Conservation (phyloP, 768 basidiomycete species). For the Tephrocybe sp. region DNA sequence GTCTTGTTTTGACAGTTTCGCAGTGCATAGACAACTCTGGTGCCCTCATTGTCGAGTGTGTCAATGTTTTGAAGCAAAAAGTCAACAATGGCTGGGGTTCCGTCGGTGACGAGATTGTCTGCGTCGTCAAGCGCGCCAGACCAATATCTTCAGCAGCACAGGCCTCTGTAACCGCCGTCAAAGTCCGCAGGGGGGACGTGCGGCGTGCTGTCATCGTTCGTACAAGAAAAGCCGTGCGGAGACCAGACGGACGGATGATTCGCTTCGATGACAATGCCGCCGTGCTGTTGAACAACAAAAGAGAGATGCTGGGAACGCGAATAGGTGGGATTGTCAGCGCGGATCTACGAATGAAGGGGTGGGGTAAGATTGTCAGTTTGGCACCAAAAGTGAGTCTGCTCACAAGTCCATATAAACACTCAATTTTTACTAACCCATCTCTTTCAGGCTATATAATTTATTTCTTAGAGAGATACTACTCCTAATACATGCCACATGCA, state of each 20-base stretch:
- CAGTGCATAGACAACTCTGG: conserved; percentile 99
- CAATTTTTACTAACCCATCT: too few species aligned
- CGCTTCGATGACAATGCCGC: conserved; percentile 97
- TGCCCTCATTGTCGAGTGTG: conserved; percentile 90
- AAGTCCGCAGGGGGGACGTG: conserved; percentile 92
- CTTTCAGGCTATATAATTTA: too few species aligned
- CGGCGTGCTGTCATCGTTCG: conserved; percentile 95
- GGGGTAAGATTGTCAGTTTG: conserved; percentile 91
- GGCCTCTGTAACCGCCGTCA: conserved; percentile 76
- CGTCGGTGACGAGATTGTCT: conserved; percentile 95
- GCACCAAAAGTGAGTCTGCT: conserved; percentile 76
- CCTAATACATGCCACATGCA: too few species aligned
- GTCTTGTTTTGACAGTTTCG: neutral
- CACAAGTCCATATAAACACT: too few species aligned
- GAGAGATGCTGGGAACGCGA: conserved; percentile 93
- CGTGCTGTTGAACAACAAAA: conserved; percentile 92
- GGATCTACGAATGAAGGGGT: conserved; percentile 87
- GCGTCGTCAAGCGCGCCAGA: conserved; percentile 89
- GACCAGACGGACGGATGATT: conserved; percentile 86
- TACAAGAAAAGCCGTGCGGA: conserved; percentile 79
- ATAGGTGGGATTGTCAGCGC: conserved; percentile 93
- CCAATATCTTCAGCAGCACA: conserved; percentile 70
- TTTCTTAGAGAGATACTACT: too few species aligned
- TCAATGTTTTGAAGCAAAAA: conserved; percentile 95
- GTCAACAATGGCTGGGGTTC: conserved; percentile 93